Conservation (phyloP, 192 early-diverging fungal genomes). For the Endogone sp. region DNA sequence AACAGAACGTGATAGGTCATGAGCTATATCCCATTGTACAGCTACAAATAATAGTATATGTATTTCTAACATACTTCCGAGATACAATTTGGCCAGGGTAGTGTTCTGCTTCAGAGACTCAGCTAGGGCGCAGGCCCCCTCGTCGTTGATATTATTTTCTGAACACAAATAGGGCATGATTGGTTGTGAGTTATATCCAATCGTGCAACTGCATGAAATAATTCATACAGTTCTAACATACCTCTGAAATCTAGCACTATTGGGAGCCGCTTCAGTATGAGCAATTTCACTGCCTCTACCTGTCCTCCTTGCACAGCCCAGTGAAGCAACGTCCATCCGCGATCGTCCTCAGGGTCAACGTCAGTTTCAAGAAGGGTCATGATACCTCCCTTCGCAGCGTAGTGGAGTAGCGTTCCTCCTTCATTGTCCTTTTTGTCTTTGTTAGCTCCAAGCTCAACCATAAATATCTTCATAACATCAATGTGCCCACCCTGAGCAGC, state of each 20-base stretch:
- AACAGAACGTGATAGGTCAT: no score
- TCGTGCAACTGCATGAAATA: no score
- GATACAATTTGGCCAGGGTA: no score
- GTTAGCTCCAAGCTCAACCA: slow-evolving; percentile 14
- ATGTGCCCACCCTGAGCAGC: neutral
- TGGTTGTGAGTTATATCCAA: no score
- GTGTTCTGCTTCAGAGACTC: no score
- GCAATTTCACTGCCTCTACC: neutral
- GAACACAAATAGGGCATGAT: no score
- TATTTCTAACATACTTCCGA: no score
- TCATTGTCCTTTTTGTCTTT: slow-evolving; percentile 53
- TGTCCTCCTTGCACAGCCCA: neutral
- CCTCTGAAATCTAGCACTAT: neutral
- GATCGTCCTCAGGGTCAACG: slow-evolving; percentile 16
- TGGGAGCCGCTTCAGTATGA: neutral
- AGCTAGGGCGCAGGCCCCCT: no score
- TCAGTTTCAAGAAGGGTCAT: slow-evolving; percentile 56
- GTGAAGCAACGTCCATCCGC: neutral
- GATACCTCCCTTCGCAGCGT: slow-evolving; percentile 81
- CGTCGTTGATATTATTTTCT: no score
- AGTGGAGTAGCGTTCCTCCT: slow-evolving; percentile 77
- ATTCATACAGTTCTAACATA: no score
- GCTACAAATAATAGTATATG: no score
- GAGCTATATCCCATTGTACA: no score
- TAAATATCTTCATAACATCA: neutral